Conservation (phyloP, 2,329 filamentous ascomycete genomes). For the Cyclaneusma minus region DNA sequence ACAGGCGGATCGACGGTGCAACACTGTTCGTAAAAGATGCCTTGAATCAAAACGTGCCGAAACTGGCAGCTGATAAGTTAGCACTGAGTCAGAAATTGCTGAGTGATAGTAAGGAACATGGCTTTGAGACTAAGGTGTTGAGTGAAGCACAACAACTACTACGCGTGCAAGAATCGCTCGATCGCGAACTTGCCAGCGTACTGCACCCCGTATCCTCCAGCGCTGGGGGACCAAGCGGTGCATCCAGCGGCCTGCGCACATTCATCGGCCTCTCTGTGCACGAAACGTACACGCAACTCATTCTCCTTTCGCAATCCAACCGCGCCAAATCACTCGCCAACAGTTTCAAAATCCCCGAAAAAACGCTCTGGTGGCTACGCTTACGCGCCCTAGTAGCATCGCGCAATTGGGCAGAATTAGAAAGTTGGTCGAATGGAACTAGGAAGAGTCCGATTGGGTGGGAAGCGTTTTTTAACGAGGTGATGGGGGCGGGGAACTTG, state of each 20-base stretch:
- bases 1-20: slow-evolving; percentile 75
- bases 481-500: slow-evolving; percentile 76
- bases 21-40: slow-evolving; percentile 79
- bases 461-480: slow-evolving; percentile 93
- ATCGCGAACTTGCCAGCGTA: slow-evolving; percentile 70
- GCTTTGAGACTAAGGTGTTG: slow-evolving; percentile 57
- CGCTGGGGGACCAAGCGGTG: too few relatives aligned
- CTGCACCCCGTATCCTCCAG: too few relatives aligned
- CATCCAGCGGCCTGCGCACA: slow-evolving; percentile 37
- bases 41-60: slow-evolving; percentile 52
- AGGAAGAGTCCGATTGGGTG: slow-evolving; percentile 89
- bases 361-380: slow-evolving; percentile 74
- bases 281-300: slow-evolving; percentile 80
- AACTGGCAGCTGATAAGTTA: slow-evolving; percentile 68
- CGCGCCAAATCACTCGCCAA: slow-evolving; percentile 75
- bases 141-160: slow-evolving; percentile 70
- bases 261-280: slow-evolving; percentile 80
- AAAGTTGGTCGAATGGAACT: slow-evolving; percentile 59
- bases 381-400: slow-evolving; percentile 80
- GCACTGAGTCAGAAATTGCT: slow-evolving; percentile 74
- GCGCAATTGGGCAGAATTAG: slow-evolving; percentile 82
- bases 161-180: slow-evolving; percentile 73
- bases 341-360: slow-evolving; percentile 89
- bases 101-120: slow-evolving; percentile 65
- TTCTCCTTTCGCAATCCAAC: slow-evolving; percentile 67